Conservation (phyloP, 192 early-diverging fungal species). For the Cetraspora pellucida region DNA sequence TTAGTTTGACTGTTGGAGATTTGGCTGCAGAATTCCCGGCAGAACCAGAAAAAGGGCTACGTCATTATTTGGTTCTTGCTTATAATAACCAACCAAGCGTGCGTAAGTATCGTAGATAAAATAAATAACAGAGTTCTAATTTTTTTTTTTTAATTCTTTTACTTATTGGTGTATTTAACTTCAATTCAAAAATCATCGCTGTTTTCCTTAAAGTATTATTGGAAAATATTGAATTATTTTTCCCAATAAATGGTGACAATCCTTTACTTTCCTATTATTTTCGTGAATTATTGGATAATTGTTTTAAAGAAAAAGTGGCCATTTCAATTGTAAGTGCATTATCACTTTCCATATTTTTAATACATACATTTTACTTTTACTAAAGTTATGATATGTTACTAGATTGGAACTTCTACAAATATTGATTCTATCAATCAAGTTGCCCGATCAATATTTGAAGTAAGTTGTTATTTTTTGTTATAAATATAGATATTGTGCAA, state of each 20-base stretch:
- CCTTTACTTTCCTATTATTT: constrained; percentile 34
- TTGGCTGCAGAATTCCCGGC: constrained; percentile 46
- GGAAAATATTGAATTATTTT: constrained; percentile 57
- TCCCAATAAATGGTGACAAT: constrained; percentile 40
- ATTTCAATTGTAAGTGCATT: constrained; percentile 31
- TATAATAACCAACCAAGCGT: background rate
- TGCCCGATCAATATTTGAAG: constrained; percentile 1
- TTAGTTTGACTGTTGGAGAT: constrained; percentile 43
- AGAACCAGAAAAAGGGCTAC: constrained; percentile 43
- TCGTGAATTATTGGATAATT: constrained; percentile 35
- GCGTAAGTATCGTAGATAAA: background rate
- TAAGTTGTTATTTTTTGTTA: background rate
- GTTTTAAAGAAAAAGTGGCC: constrained; percentile 12
- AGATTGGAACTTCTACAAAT: constrained; percentile 25
- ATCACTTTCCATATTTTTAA: background rate
- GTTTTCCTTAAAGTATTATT: constrained; percentile 40
- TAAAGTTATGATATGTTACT: background rate
- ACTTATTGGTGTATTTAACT: background rate
- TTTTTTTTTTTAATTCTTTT: background rate
- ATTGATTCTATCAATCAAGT: background rate
- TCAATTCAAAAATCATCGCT: background rate
- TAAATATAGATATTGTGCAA: background rate
- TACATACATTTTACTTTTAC: background rate
- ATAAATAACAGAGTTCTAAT: background rate
- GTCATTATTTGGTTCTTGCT: constrained; percentile 33